A percentile compares a stretch with the other conserved stretches of the same genome.
Evolutionary conservation across 768 basidiomycete genomes (phyloP).

Genomic region (Lactifluus piperatus): DNA sequence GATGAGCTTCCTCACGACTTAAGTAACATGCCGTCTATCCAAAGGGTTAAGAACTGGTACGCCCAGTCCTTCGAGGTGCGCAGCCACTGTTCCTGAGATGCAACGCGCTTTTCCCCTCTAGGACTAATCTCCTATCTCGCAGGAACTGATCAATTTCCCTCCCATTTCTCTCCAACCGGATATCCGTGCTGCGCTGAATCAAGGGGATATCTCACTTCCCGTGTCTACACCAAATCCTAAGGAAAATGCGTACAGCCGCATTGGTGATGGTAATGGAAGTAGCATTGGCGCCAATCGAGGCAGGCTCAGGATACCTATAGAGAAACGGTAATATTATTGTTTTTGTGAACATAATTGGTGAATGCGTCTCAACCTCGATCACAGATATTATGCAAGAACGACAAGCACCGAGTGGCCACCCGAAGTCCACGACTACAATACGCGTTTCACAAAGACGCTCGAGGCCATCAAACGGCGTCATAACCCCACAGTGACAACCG

Average conservation of each 20-base stretch:
- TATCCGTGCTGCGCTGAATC: constrained; percentile 54
- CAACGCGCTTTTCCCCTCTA: constrained; percentile 4
- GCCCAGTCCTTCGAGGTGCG: constrained; percentile 95
- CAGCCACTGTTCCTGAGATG: neutral
- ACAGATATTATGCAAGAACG: constrained; percentile 81
- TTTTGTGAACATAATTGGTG: neutral
- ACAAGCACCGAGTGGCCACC: constrained; percentile 74
- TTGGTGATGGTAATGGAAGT: constrained; percentile 31
- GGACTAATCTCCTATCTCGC: neutral
- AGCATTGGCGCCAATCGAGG: constrained; percentile 37
- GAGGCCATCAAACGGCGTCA: constrained; percentile 90
- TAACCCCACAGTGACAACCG: constrained; percentile 95
- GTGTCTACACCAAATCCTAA: constrained; percentile 70
- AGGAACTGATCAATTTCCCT: constrained; percentile 90
- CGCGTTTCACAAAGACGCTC: constrained; percentile 77
- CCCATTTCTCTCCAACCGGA: constrained; percentile 59
- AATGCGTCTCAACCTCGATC: neutral
- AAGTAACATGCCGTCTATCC: constrained; percentile 84
- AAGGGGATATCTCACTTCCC: constrained; percentile 47
- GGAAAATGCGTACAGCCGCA: constrained; percentile 24
- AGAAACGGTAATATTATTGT: constrained; percentile 44
- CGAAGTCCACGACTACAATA: constrained; percentile 89
- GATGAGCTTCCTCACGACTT: constrained; percentile 90
- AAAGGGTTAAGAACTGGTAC: constrained; percentile 97
- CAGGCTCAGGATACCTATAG: constrained; percentile 67